Evolutionary conservation across 2,329 filamentous ascomycete genomes (phyloP), one percentile per base, ranked within the genome.

Genomic region (Fusarium domesticum): DNA sequence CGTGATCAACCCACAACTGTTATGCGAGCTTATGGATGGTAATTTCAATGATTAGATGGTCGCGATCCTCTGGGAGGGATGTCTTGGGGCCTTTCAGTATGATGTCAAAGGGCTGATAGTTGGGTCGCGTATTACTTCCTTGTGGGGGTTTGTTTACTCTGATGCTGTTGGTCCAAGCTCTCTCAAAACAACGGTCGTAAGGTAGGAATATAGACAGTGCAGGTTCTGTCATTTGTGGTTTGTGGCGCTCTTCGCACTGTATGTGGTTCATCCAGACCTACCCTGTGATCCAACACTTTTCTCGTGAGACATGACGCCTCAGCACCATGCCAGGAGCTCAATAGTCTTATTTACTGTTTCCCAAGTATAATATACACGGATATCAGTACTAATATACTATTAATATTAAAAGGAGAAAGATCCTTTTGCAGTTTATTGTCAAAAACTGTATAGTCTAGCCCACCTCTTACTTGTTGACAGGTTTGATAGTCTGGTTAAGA

Each of bases 101-200:
- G 58, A 61, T 61, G 58, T 61, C 58, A 61, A 61, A 54, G 52
- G 44, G 47, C 42, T 47, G 50, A 51, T 48, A 47, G 51, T 12
- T 28, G 10, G 23, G 23, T 28, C 48, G 53, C 54, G 58, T 54
- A 43, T 49, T 46, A 28, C 23, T 55, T 52, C 47, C 50, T 50
- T 43, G 56, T 49, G 51, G 58, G 58, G 58, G 41, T 61, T 61
- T 61, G 59, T 61, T 61, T 61, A 61, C 59, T 51, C 56, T 48
- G 32, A 17, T 8, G 10, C 18, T 48, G 45, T 39, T 60, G 58
- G 55, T 46, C 58, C 51, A 53, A 61, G 58, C 58, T 61, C 48
- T 51, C 42, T 43, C 39, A 59, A 48, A 54, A 59, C 49, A 52
- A 45, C 25, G 33, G n/a, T n/a, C n/a, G n/a, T n/a, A n/a, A 38